Evolutionary conservation across 2,329 filamentous ascomycete genomes (phyloP).

Genomic region (Metarhizium album): DNA sequence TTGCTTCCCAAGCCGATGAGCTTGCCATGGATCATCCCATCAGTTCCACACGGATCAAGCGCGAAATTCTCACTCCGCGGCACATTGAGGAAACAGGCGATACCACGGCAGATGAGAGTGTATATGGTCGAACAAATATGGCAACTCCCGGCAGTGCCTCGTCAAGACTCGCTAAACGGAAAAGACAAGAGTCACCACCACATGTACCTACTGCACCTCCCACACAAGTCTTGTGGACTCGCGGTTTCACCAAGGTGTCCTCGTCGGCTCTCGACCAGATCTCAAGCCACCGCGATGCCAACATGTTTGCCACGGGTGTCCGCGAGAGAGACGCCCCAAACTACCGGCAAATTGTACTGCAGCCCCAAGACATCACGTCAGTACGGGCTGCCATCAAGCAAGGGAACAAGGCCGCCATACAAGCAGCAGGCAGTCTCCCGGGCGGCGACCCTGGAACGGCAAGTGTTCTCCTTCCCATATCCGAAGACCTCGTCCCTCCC

Average conservation of each 20-base stretch:
- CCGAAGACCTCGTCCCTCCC: conserved; percentile 70
- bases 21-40: conserved; percentile 31
- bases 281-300: conserved; percentile 64
- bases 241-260: conserved; percentile 63
- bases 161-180: conserved; percentile 39
- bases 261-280: conserved; percentile 66
- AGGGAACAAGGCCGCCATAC: conserved; percentile 54
- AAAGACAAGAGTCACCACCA: conserved; percentile 42
- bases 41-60: conserved; percentile 38
- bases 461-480: conserved; percentile 55
- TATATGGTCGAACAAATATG: conserved; percentile 26
- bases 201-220: conserved; percentile 42
- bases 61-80: conserved; percentile 46
- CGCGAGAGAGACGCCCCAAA: conserved; percentile 66
- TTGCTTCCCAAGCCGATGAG: conserved; percentile 37
- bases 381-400: conserved; percentile 67
- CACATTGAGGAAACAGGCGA: conserved; percentile 44
- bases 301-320: conserved; percentile 67
- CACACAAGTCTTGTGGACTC: conserved; percentile 63
- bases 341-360: conserved; percentile 62
- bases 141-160: conserved; percentile 27
- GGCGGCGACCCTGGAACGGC: conserved; percentile 46
- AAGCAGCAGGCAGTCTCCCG: conserved; percentile 49
- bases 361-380: conserved; percentile 66
- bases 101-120: conserved; percentile 44